Evolutionary conservation across 805 yeast genomes (phyloP), one percentile per base, ranked within the genome.

Genomic region (Ogataea ganodermae): DNA sequence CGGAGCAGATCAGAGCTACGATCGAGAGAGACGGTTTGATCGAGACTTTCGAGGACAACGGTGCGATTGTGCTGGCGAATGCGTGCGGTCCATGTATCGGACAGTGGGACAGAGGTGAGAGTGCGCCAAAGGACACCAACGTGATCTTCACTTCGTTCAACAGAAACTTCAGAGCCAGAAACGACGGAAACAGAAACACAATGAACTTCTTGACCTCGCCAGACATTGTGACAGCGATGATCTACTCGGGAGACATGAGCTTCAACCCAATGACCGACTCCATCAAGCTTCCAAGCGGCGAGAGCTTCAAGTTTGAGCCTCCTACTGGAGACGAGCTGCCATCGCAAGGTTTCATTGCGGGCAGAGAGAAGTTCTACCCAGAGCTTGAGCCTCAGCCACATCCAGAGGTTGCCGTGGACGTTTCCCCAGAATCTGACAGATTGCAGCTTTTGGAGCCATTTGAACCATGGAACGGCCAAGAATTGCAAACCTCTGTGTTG

Each of bases 31-130:
- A 92, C 70, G 97, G 98, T 53, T 85, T 87, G 70, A 81, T 92
- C 60, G 76, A 85, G 60, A 86, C 94, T 58, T 90, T 92, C 72
- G 83, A 84, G 66, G 89, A 89, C 64, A 87, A 86, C 62, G 97
- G 97, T 60, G 98, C 96, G 69, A 79, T 85, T 52, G 97, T 92
- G 46, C 77, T 92, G 67, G 97, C 98, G 52, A 92, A 92, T 68
- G 98, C 98, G 50, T 92, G 98, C 79, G 98, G 98, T 66, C 98
- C 98, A 67, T 91, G 98, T 81, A 91, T 91, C 67, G 98, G 98
- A 66, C 97, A 92, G 79, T 92, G 98, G 98, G 97, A 91, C 71
- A 86, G 98, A 74, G 72, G 72, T 38, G 86, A 79, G 65, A 91
- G 88, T 69, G 82, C 89, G 70, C 83, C 88, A 78, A 89, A 88